Percentiles rank a stretch among this genome's conserved stretches.
phyloP scores from a whole-genome alignment of 345 rosid species.

The Bruguiera gymnorhiza region DNA sequence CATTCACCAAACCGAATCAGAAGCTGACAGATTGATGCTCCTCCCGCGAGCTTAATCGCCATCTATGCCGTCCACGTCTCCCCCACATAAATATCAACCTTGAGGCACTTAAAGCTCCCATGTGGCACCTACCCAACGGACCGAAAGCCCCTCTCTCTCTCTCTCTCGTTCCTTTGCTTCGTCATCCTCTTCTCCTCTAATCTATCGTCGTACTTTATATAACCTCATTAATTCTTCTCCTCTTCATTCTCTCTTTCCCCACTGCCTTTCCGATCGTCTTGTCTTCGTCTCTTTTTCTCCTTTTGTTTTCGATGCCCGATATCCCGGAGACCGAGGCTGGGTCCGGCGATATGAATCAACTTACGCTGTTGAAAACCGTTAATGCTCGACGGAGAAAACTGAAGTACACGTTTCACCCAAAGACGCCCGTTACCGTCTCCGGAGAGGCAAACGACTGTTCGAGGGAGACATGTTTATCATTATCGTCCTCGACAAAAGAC shows the following conservation, averaged over 20 bases:
- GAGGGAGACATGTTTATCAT: constrained; percentile 28
- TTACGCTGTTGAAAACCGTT: constrained; percentile 16
- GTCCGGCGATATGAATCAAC: constrained; percentile 17
- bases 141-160: neutral
- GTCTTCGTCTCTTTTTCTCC: neutral
- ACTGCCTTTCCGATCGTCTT: neutral
- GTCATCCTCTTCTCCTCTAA: neutral
- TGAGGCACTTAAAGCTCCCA: constrained; percentile 18
- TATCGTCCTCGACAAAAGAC: constrained; percentile 17
- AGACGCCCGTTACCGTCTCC: constrained; percentile 12
- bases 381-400: constrained; percentile 34
- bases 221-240: no score
- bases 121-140: constrained; percentile 34
- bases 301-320: neutral
- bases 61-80: constrained; percentile 32
- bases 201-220: no score
- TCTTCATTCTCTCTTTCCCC: neutral
- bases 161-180: neutral
- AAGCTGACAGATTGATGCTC: constrained; percentile 7
- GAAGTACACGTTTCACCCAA: constrained; percentile 25
- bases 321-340: neutral
- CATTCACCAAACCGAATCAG: constrained; percentile 12
- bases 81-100: neutral
- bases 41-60: constrained; percentile 36
- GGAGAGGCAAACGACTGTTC: constrained; percentile 6